phyloP scores from a whole-genome alignment of 208 protist species.

The Trichomonas vaginalis region DNA sequence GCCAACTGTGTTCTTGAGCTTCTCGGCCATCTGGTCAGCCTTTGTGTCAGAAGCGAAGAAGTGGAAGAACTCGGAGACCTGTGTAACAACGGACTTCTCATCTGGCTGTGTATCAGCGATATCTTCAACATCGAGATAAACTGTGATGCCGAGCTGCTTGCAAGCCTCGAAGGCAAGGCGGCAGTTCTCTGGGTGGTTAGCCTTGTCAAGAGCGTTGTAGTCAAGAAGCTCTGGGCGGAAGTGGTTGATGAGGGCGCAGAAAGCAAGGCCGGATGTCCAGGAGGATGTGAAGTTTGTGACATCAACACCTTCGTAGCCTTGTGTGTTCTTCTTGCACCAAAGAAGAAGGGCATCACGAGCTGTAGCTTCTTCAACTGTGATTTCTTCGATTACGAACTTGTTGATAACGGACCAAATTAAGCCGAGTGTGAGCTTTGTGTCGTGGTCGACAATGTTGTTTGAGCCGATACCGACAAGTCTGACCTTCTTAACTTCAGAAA shows the following conservation, averaged over 20 bases:
- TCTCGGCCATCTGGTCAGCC: not conserved
- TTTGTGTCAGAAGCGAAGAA: not conserved
- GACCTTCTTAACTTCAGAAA: not conserved
- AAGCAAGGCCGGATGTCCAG: not conserved
- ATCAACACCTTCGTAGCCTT: not conserved
- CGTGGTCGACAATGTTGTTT: not conserved
- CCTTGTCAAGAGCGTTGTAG: not conserved
- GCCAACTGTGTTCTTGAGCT: not conserved
- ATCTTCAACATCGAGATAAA: constrained; percentile 14
- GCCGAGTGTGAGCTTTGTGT: not conserved
- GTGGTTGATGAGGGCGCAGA: not conserved
- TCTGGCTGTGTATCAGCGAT: not conserved
- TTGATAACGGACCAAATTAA: not conserved
- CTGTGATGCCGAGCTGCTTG: not conserved
- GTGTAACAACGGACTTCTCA: constrained; percentile 20
- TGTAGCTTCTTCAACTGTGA: not conserved
- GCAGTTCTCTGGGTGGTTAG: not conserved
- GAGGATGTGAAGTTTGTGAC: not conserved
- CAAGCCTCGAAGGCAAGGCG: not conserved
- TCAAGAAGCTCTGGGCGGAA: not conserved
- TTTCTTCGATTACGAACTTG: not conserved
- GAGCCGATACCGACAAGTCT: not conserved
- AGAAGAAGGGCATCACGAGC: not conserved
- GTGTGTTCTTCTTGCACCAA: not conserved
- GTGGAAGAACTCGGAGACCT: constrained; percentile 22